phyloP scores from a whole-genome alignment of 345 rosid species.

The Turritis glabra region DNA sequence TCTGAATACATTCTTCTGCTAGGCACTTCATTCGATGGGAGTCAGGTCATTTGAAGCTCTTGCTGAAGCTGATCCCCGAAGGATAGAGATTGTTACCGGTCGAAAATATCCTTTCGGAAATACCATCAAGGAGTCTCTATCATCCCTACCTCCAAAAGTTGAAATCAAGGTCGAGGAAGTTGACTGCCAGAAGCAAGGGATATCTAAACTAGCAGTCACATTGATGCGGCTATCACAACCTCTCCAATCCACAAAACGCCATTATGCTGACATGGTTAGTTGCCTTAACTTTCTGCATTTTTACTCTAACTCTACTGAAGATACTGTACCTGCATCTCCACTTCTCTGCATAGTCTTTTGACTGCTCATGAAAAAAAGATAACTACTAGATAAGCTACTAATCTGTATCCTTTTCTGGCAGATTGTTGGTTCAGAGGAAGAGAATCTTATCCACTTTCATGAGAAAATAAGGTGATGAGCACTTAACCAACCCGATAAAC shows the following conservation, averaged over 20 bases:
- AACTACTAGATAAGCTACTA: slow-evolving; percentile 20
- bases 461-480: slow-evolving; percentile 83
- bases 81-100: slow-evolving; percentile 92
- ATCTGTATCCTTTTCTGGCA: slow-evolving; percentile 44
- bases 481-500: slow-evolving; percentile 5
- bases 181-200: slow-evolving; percentile 60
- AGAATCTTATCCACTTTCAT: slow-evolving; percentile 76
- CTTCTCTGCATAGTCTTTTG: not conserved
- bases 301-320: not conserved
- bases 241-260: slow-evolving; percentile 59
- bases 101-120: slow-evolving; percentile 94
- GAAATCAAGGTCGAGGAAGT: slow-evolving; percentile 63
- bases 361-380: not conserved
- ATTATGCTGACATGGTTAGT: slow-evolving; percentile 93
- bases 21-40: slow-evolving; percentile 95
- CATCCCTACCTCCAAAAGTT: slow-evolving; percentile 83
- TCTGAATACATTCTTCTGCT: slow-evolving; percentile 29
- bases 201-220: slow-evolving; percentile 59
- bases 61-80: slow-evolving; percentile 93
- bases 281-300: not conserved
- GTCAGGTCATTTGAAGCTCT: slow-evolving; percentile 80
- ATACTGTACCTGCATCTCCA: not conserved
- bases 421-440: slow-evolving; percentile 93
- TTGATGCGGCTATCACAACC: slow-evolving; percentile 72
- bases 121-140: slow-evolving; percentile 90